Evolutionary conservation across 2,329 filamentous ascomycete species (phyloP), one percentile per base, ranked within the genome.

Genomic region (Alternaria tenuissima): DNA sequence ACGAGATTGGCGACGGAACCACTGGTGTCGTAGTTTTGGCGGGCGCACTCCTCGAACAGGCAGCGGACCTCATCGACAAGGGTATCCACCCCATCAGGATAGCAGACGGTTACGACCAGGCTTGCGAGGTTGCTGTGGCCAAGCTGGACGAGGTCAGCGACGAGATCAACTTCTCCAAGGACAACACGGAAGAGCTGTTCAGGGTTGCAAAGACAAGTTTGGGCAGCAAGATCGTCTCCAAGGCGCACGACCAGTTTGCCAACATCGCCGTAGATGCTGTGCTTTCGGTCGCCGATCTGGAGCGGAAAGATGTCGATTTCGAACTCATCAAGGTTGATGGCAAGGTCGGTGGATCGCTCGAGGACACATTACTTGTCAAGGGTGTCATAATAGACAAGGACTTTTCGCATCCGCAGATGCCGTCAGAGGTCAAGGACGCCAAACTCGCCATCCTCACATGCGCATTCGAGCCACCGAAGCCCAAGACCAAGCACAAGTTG

Each of bases 351-450:
- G 95, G 96, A 61, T 83, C 94, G 28, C 86, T 99, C 18, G 94
- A 98, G 81, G 95, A 99, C 80, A 92, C 94, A 6, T 83, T 98
- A 30, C 88, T 99, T 43, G 94, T 99, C 71, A 96, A 98, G 83
- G 95, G 95, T 79, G 95, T 99, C 68, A 96, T 99, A 79, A 88
- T 99, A 79, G 95, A 99, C 87, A 99, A 99, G 85, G 96, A 99
- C 83, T 99, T 99, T 81, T 98, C 95, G 36, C 95, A 99, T 80
- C 95, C 95, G 12, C 95, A 99, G 83, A 99, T 99, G 95, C 95
- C 95, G 11, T 92, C 91, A 52, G 93, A 97, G 81, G 94, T 99
- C 66, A 87, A 85, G 72, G 93, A 99, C 81, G 96, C 95, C 76
- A 98, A 97, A 85, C 89, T 99, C 76, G 95, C 95, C 70, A 99